Conservation (phyloP, 2,329 filamentous ascomycete genomes). For the Arthrobotrys megalospora region DNA sequence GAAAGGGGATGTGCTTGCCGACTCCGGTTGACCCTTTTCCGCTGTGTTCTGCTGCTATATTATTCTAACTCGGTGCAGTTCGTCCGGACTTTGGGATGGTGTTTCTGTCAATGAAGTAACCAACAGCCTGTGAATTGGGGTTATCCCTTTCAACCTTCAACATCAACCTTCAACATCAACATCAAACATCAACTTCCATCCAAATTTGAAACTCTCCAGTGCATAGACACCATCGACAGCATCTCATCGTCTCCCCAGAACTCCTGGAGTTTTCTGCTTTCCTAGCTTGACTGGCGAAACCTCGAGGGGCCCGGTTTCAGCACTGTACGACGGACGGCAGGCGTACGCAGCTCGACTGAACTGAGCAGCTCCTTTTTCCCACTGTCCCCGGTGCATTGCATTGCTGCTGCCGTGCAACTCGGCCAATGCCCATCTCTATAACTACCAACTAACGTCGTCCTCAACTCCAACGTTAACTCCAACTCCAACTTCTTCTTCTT, state of each 20-base stretch:
- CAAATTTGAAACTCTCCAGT: slow-evolving; percentile 6
- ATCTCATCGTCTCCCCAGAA: background rate
- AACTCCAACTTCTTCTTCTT: background rate
- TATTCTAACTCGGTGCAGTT: slow-evolving; percentile 59
- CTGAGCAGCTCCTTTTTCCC: slow-evolving; percentile 44
- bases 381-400: slow-evolving; percentile 13
- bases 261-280: slow-evolving; percentile 19
- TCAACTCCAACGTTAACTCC: background rate
- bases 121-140: background rate
- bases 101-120: slow-evolving; percentile 4
- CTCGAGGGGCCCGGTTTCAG: slow-evolving; percentile 35
- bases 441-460: slow-evolving; percentile 1
- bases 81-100: slow-evolving; percentile 52
- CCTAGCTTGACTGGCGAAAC: slow-evolving; percentile 35
- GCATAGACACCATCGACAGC: slow-evolving; percentile 58
- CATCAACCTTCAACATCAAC: slow-evolving; percentile 32
- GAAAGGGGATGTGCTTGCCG: slow-evolving; percentile 46
- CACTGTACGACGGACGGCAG: slow-evolving; percentile 27
- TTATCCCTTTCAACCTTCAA: slow-evolving; percentile 28
- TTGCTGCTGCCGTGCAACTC: slow-evolving; percentile 45
- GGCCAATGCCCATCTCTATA: slow-evolving; percentile 25
- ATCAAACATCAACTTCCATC: slow-evolving; percentile 36
- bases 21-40: slow-evolving; percentile 59
- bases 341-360: slow-evolving; percentile 26
- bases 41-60: slow-evolving; percentile 61